Evolutionary conservation across 2,329 filamentous ascomycete genomes (phyloP).

Genomic region (Talaromyces funiculosus): DNA sequence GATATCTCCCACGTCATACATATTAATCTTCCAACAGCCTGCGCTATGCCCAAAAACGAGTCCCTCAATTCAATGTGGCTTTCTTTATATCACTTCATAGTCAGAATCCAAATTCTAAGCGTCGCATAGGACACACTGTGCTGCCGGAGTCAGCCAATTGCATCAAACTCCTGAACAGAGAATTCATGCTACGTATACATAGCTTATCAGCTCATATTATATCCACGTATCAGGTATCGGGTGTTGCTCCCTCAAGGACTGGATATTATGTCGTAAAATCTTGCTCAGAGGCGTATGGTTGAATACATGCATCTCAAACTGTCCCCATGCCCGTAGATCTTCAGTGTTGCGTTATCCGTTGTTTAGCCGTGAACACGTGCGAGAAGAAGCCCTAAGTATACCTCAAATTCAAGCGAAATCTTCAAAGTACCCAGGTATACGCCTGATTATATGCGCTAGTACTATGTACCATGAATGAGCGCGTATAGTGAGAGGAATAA

Average conservation of each 20-base stretch:
- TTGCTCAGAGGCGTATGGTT: background rate
- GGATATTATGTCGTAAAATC: background rate
- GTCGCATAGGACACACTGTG: background rate
- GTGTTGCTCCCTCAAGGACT: background rate
- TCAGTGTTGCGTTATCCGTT: background rate
- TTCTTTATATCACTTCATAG: background rate
- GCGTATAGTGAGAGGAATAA: no score
- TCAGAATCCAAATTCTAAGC: background rate
- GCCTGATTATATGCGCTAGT: no score
- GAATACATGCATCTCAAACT: background rate
- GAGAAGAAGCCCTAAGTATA: background rate
- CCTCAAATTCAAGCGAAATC: background rate
- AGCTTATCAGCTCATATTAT: background rate
- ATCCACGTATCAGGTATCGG: background rate
- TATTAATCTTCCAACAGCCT: background rate
- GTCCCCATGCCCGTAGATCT: background rate
- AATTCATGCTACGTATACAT: background rate
- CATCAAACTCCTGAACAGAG: background rate
- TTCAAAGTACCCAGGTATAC: background rate
- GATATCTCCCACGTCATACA: background rate
- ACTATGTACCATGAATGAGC: no score
- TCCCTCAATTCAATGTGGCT: background rate
- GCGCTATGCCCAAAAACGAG: background rate
- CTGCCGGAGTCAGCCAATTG: background rate
- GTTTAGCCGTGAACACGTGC: background rate